Evolutionary conservation across 176 grass and related monocot species (phyloP), one percentile per base, ranked within the genome.

Genomic region (Guadua angustifolia): DNA sequence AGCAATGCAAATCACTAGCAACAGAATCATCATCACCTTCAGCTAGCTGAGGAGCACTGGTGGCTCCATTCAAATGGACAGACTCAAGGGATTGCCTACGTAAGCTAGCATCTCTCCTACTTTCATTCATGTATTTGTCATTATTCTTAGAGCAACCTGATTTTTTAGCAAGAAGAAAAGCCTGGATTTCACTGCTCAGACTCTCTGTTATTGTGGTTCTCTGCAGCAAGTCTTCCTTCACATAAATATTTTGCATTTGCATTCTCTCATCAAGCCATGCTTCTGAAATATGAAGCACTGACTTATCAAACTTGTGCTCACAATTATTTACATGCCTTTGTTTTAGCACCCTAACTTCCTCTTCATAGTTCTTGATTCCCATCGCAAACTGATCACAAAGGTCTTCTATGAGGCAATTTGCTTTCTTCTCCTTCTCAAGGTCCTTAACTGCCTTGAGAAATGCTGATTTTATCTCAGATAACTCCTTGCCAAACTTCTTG

Each of bases 1-100:
- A 97, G 83, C 92, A 97, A 74, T 90, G 89, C 70, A 97, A 84
- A 73, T 97, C 92, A 85, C 92, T 97, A n/a, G 88, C 89, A 84
- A 90, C 69, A 84, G 92, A 97, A 64, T 87, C 89, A 59, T 86
- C 91, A 29, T 94, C 94, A 15, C 83, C 86, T 79, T 97, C 94
- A n/a, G 83, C 91, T 77, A 93, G 60, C 66, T 78, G 88, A 38
- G 94, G 94, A 59, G 91, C 94, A 89, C 94, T 94, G 58, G 88
- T 83, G 60, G 91, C 58, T 66, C 92, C 94, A 77, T 94, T 97
- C 83, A 97, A 89, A 89, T 92, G 92, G 33, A 97, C 59, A 56
- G 92, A 94, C 82, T 97, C 94, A 25, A 97, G 87, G 3, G 94
- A 97, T 69, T 94, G 94, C 44, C 92, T 89, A n/a, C 88, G 86